phyloP scores from a whole-genome alignment of 2,329 filamentous ascomycete genomes.

The Paecilomyces variotii region DNA sequence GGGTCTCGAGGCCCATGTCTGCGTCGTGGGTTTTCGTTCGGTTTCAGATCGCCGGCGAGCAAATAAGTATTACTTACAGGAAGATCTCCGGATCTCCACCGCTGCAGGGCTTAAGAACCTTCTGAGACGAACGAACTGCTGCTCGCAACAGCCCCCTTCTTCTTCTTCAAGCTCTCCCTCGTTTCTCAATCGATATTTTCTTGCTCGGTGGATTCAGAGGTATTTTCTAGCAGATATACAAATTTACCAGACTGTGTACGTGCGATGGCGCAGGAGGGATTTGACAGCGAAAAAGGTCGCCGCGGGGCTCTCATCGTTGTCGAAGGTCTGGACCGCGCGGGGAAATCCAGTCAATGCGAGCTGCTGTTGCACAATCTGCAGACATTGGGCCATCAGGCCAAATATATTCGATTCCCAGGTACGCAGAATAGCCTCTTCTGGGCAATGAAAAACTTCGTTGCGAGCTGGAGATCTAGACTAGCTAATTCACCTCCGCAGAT shows the following conservation, averaged over 20 bases:
- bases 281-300: conserved; percentile 11
- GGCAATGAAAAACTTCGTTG: not conserved
- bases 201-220: not conserved
- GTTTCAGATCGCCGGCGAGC: not conserved
- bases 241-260: not conserved
- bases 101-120: not conserved
- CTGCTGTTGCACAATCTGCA: conserved; percentile 51
- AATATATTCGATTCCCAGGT: conserved; percentile 61
- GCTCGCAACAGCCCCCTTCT: not conserved
- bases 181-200: not conserved
- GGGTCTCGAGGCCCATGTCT: conserved; percentile 21
- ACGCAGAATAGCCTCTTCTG: conserved; percentile 4
- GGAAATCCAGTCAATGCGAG: conserved; percentile 85
- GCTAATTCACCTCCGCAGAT: conserved; percentile 44
- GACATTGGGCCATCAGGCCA: conserved; percentile 44
- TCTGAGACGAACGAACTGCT: not conserved
- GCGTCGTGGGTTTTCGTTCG: not conserved
- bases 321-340: conserved; percentile 82
- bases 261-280: not conserved
- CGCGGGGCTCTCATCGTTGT: conserved; percentile 73
- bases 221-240: not conserved
- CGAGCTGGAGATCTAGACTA: not conserved
- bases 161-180: not conserved
- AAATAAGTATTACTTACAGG: not conserved
- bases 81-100: conserved; percentile 1